Base-by-base conservation (phyloP, 441 rosid species). In the Biscutella auriculata region DNA sequence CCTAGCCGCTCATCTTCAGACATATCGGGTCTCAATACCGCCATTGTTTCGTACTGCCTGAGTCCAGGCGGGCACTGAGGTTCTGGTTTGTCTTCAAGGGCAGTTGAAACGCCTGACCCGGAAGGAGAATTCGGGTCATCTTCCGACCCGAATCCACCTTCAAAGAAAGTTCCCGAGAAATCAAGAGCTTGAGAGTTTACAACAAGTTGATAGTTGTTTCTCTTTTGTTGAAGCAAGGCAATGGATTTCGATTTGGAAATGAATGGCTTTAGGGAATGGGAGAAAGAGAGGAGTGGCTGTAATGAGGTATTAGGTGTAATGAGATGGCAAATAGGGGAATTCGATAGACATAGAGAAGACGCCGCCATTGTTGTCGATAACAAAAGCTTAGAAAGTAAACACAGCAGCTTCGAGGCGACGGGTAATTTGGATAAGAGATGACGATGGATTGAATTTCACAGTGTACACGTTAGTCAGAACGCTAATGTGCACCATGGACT, bases 21-120 rank as follows among this genome's bases (percentile, higher is more conserved):
- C 94, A 89, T 84, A 53, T 84, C 95, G 1, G 97, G 97, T 71
- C 97, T 79, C 69, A 89, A 54, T 5, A 86, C 87, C 37, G 72
- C 75, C 90, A 84, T 84, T 21, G 93, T 81, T 73, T 86, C 95
- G 63, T 89, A 89, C 68, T 76, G 80, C 19, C 90, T 72, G 17
- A 82, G 82, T 9, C 97, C 97, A 16, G 93, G 97, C 0, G 95
- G 97, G 70, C 97, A 89, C 37, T 73, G 88, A 6, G 85, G 90
- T 60, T 76, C 67, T 34, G 85, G 95, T 72, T 80, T 84, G 33
- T 84, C 93, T 52, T 88, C 97, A 6, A 79, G 74, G 1, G 88
- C 81, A 25, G 79, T 73, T 4, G 68, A 12, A 37, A 77, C 52
- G 7, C 75, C 79, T 7, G 79, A 64, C 57, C 79, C 85, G 47